phyloP scores from a whole-genome alignment of 2,329 filamentous ascomycete genomes.

The Pseudohalonectria lignicola region DNA sequence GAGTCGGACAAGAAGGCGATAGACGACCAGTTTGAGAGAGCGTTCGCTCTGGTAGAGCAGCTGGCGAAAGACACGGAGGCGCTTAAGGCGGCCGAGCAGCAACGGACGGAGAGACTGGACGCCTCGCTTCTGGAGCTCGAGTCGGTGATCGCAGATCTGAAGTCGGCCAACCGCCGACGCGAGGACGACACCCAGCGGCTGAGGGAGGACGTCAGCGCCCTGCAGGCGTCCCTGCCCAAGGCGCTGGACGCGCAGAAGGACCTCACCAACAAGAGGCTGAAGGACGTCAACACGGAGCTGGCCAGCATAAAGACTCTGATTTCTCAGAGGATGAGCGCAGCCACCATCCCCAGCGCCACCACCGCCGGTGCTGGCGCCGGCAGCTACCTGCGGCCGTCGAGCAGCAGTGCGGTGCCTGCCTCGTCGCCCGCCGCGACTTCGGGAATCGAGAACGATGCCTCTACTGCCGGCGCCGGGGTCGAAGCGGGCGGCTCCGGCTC shows the following conservation, averaged over 20 bases:
- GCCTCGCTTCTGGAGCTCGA: slow-evolving; percentile 75
- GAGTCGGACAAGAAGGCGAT: slow-evolving; percentile 90
- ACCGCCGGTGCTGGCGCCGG: slow-evolving; percentile 18
- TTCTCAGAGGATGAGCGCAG: slow-evolving; percentile 44
- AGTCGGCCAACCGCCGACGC: slow-evolving; percentile 66
- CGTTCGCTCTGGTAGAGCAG: slow-evolving; percentile 86
- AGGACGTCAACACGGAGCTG: slow-evolving; percentile 77
- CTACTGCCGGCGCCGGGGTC: background rate
- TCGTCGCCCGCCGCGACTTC: slow-evolving; percentile 10
- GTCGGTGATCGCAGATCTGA: slow-evolving; percentile 68
- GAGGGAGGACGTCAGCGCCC: slow-evolving; percentile 70
- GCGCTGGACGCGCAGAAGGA: slow-evolving; percentile 84
- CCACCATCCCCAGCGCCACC: slow-evolving; percentile 13
- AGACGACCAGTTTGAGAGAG: slow-evolving; percentile 86
- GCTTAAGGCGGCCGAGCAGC: slow-evolving; percentile 77
- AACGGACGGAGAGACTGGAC: slow-evolving; percentile 75
- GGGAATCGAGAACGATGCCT: background rate
- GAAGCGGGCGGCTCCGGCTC: slow-evolving; percentile 3
- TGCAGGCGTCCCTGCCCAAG: slow-evolving; percentile 80
- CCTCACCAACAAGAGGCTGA: slow-evolving; percentile 66
- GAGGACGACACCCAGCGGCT: slow-evolving; percentile 83
- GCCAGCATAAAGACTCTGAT: slow-evolving; percentile 88
- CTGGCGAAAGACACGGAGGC: slow-evolving; percentile 80
- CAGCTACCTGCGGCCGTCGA: slow-evolving; percentile 18
- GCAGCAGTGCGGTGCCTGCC: slow-evolving; percentile 10